These are phyloP conservation scores for Gyromitra esculenta DNA, from an alignment of 2,329 filamentous ascomycete genomes.

Conservation along the genomic window DNA sequence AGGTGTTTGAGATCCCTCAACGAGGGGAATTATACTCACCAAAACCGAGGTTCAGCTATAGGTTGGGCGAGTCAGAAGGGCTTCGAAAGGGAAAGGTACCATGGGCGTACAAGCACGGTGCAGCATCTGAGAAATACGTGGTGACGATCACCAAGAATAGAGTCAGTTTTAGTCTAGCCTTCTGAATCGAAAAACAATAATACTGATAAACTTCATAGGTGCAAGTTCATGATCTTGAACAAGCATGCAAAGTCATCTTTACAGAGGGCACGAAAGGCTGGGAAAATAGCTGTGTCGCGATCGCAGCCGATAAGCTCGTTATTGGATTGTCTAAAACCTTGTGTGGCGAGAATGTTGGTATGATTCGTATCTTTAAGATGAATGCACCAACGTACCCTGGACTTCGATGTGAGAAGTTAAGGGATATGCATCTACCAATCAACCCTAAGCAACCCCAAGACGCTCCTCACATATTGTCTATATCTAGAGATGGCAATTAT, in stretches of 20 bases:
- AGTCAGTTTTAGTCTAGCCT: constrained; percentile 37
- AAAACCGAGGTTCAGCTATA: constrained; percentile 51
- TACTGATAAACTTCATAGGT: constrained; percentile 47
- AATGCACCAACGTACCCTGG: constrained; percentile 52
- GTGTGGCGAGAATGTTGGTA: constrained; percentile 50
- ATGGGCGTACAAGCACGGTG: constrained; percentile 52
- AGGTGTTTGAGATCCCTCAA: constrained; percentile 51
- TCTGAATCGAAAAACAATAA: neutral
- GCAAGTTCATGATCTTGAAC: constrained; percentile 55
- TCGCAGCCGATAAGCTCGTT: constrained; percentile 51
- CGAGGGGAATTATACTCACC: constrained; percentile 37
- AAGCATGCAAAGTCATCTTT: constrained; percentile 52
- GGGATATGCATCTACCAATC: constrained; percentile 53
- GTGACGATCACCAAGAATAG: constrained; percentile 53
- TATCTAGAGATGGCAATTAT: constrained; percentile 51
- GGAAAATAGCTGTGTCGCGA: constrained; percentile 52
- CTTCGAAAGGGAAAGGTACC: constrained; percentile 53
- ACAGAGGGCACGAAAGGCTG: constrained; percentile 51
- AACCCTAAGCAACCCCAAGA: constrained; percentile 46
- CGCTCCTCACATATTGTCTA: constrained; percentile 50
- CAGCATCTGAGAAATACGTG: constrained; percentile 53
- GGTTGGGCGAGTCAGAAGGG: constrained; percentile 50
- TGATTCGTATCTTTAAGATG: constrained; percentile 54
- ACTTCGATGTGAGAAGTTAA: constrained; percentile 49
- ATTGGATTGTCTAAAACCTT: constrained; percentile 53